Evolutionary conservation across 1,284 basidiomycete species (phyloP), one percentile per base, ranked within the genome.

Genomic region (Malassezia cuniculi): DNA sequence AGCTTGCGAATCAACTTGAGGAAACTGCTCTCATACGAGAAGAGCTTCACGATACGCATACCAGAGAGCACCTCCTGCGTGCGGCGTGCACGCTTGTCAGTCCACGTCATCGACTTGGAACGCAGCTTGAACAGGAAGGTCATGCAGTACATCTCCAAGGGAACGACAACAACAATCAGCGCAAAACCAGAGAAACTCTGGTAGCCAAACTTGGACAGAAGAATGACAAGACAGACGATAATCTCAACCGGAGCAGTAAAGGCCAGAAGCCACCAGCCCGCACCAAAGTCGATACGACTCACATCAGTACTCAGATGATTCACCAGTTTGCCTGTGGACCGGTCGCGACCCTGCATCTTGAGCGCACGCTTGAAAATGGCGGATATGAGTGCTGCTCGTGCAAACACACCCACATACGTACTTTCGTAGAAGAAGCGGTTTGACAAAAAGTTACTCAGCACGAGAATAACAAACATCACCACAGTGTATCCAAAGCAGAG

Each of bases 271-370:
- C 85, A 82, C 71, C 80, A 87, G 3, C 81, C 81, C 33, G 77
- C 76, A 50, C 80, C 82, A 61, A 87, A 94, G 64, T 93, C 86
- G 62, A 94, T 84, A 25, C 87, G 76, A 12, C 79, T 81, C 21
- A 85, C 78, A 67, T 94, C 89, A 0, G 86, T 89, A 4, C 83
- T 86, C 52, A 94, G 89, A 69, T 89, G 84, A 59, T 86, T 90
- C 47, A 90, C 79, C 27, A 89, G 75, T 59, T 80, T 80, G 26
- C 85, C 85, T 16, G 79, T 79, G 3, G 79, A 78, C n/a, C 87
- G 76, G 7, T 85, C 78, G 35, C 85, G 81, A 15, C 81, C 77
- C 3, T 81, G 82, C 32, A 94, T 73, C 26, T 72, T 75, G 22
- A 93, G 74, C 2, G 84, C 78, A 32, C 80, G 78, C 21, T 77